Evolutionary conservation across 208 protist genomes (phyloP), one percentile per base, ranked within the genome.

Genomic region (Chromosphaera perkinsii): DNA sequence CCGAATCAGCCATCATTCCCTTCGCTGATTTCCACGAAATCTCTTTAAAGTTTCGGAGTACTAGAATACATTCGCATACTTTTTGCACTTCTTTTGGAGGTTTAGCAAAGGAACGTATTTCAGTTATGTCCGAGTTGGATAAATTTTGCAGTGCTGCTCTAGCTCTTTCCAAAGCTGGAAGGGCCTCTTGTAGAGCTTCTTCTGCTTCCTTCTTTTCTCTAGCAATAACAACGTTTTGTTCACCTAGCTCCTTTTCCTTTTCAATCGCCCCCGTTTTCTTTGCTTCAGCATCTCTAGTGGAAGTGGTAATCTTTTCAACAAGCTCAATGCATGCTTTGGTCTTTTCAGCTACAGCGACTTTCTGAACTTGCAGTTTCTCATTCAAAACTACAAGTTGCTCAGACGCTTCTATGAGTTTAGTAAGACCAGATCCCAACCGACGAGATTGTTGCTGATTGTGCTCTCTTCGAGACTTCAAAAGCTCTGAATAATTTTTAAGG

Each of bases 91-190:
- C 92, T 12, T 78, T 75, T 12, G 90, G 78, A 55, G 95, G 94
- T 67, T 93, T 97, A 2, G 89, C 90, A 69, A 98, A 97, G 14
- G 92, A 90, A 27, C 91, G 85, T 31, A 99, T 85, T 80, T 98
- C 94, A 26, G 86, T 93, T 66, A 98, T 96, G 67, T 94, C 92
- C 64, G 92, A 89, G 33, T 87, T 85, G 57, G 91, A 82, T 36
- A 99, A 86, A 73, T 94, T 89, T 29, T 92, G 75, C 12, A 99
- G 89, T 1, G 94, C 94, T 65, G 94, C 83, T 64, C 90, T 91
- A 20, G 96, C 96, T 54, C 87, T 86, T 49, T 91, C 40, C 4
- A 93, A 67, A 39, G 90, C 92, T 29, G 95, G 95, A 84, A 96
- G 88, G 22, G 96, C 95, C 70, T 90, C 85, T 39, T 89, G 92